These are phyloP conservation scores for Austroboletus rostrupii DNA, from an alignment of 1,284 basidiomycete genomes.

Conservation along the genomic window DNA sequence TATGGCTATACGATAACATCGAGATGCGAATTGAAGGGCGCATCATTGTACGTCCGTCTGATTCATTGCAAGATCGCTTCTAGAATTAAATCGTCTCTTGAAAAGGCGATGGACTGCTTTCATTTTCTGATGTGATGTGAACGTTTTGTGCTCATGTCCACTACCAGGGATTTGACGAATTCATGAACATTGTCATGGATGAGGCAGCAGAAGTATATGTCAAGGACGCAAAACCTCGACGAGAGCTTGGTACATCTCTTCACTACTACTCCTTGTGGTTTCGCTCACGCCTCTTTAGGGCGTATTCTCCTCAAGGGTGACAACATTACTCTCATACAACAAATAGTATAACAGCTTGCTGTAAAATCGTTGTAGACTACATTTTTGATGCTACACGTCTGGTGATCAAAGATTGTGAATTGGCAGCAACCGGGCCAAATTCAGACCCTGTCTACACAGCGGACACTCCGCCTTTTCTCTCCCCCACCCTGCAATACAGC, in stretches of 20 bases:
- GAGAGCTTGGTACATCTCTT: slow-evolving; percentile 62
- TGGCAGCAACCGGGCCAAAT: slow-evolving; percentile 70
- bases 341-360: slow-evolving; percentile 37
- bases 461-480: slow-evolving; percentile 91
- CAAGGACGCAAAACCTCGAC: slow-evolving; percentile 79
- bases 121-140: not conserved
- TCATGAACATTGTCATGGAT: slow-evolving; percentile 99
- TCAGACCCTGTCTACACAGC: slow-evolving; percentile 77
- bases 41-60: slow-evolving; percentile 77
- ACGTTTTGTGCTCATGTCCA: slow-evolving; percentile 9
- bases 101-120: slow-evolving; percentile 23
- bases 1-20: slow-evolving; percentile 98
- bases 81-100: slow-evolving; percentile 28
- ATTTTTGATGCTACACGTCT: not conserved
- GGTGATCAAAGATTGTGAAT: slow-evolving; percentile 73
- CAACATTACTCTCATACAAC: slow-evolving; percentile 94
- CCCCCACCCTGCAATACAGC: slow-evolving; percentile 85
- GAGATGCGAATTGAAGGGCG: slow-evolving; percentile 96
- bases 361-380: slow-evolving; percentile 15
- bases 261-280: not conserved
- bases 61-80: slow-evolving; percentile 16
- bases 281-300: slow-evolving; percentile 44
- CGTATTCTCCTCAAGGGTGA: slow-evolving; percentile 94
- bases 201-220: slow-evolving; percentile 92
- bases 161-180: slow-evolving; percentile 94